Percentiles rank a stretch among this genome's conserved stretches.
Evolutionary conservation across 1,139 yeast species (phyloP).

Genomic region (Taphrina pruni): DNA sequence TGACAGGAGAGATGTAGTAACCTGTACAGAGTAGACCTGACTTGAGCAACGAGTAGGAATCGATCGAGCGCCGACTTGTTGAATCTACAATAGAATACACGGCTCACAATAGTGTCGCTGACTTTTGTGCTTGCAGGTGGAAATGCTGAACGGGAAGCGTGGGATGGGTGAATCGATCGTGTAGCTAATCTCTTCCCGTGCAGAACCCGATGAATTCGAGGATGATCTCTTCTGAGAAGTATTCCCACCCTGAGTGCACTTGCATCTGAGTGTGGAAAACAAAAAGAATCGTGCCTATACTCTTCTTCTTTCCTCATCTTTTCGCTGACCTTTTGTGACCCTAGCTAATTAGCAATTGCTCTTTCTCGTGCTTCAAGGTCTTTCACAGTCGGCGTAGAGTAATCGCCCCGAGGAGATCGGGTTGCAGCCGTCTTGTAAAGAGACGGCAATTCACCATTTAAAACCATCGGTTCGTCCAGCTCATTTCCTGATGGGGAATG

Average conservation of each 20-base stretch:
- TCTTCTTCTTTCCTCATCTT: not conserved
- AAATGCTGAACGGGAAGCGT: not conserved
- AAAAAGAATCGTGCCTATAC: not conserved
- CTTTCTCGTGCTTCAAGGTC: conserved; percentile 18
- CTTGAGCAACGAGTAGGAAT: too few relatives aligned
- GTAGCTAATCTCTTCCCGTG: not conserved
- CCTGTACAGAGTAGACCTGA: too few relatives aligned
- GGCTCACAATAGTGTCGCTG: too few relatives aligned
- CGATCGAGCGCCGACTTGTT: too few relatives aligned
- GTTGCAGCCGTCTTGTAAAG: conserved; percentile 5
- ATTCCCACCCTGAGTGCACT: too few relatives aligned
- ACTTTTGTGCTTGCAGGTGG: too few relatives aligned
- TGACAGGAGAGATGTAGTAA: not conserved
- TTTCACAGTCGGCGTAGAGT: conserved; percentile 35
- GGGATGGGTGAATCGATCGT: not conserved
- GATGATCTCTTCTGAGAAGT: too few relatives aligned
- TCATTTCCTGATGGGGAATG: conserved; percentile 2
- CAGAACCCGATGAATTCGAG: not conserved
- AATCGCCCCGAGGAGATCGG: conserved; percentile 15
- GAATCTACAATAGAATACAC: too few relatives aligned
- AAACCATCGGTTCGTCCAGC: conserved; percentile 41
- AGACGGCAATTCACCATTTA: conserved; percentile 34
- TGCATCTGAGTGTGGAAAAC: not conserved
- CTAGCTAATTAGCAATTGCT: conserved; percentile 9
- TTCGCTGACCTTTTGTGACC: conserved; percentile 37